Percentiles rank a stretch among this genome's conserved stretches.
These are phyloP conservation scores for Dothistroma septosporum DNA, from an alignment of 2,329 filamentous ascomycete species.

Conservation along the genomic window DNA sequence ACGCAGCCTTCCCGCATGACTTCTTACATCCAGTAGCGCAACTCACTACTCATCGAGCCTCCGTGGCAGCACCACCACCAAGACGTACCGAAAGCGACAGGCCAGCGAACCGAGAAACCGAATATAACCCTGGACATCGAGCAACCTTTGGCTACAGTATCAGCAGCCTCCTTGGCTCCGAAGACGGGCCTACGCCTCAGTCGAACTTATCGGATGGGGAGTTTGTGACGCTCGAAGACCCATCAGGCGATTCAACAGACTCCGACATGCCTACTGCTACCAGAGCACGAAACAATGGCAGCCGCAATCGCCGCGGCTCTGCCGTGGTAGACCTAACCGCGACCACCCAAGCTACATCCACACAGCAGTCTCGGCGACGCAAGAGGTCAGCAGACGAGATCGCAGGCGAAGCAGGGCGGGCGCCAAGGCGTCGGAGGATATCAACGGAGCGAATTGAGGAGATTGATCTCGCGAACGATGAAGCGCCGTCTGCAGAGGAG, in stretches of 20 bases:
- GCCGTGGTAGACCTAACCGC: slow-evolving; percentile 18
- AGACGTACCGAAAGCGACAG: not conserved
- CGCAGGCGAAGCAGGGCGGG: slow-evolving; percentile 8
- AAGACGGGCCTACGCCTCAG: not conserved
- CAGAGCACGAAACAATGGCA: not conserved
- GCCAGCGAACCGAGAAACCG: not conserved
- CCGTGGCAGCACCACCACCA: not conserved
- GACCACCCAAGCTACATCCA: slow-evolving; percentile 1
- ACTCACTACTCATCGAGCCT: not conserved
- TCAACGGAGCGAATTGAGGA: slow-evolving; percentile 14
- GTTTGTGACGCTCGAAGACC: slow-evolving; percentile 21
- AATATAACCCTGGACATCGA: not conserved
- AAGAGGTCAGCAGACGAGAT: slow-evolving; percentile 13
- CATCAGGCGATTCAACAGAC: slow-evolving; percentile 7
- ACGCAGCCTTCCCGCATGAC: not conserved
- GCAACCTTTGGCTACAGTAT: not conserved
- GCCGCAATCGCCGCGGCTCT: slow-evolving; percentile 2
- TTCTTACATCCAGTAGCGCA: not conserved
- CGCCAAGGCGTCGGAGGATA: slow-evolving; percentile 11
- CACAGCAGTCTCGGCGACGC: slow-evolving; percentile 4
- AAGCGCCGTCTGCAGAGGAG: slow-evolving; percentile 30
- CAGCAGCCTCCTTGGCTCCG: slow-evolving; percentile 1
- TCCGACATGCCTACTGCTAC: slow-evolving; percentile 3
- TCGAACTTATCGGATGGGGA: slow-evolving; percentile 6
- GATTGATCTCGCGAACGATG: slow-evolving; percentile 20